Base-by-base conservation (phyloP, 768 basidiomycete genomes). In the Boletellus emodensis region DNA sequence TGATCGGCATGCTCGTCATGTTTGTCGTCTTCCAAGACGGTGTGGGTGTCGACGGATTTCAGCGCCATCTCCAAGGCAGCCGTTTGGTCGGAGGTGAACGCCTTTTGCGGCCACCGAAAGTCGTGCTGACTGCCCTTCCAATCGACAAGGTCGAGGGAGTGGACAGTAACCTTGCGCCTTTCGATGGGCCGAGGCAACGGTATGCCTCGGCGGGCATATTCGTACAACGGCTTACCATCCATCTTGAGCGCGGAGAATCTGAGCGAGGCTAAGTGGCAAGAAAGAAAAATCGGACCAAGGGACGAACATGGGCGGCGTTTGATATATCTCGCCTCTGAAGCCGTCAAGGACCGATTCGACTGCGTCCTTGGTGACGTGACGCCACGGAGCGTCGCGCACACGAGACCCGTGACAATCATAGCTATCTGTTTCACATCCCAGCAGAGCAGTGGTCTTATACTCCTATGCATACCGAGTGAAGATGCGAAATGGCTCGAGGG, bases 171-270 rank as follows among this genome's bases (percentile, higher is more conserved):
- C 55, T 81, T 77, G 11, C 96, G 86, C 43, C 85, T 68, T 60
- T 94, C 91, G 53, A 99, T 94, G n/a, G 95, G 89, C 9, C 94
- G 84, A 30, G 96, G 96, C 14, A 99, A 79, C 0, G 94, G 91
- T 38, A 86, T 89, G 8, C 89, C 89, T 62, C 86, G 78, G 3
- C 96, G 83, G 17, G 96, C 96, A 63, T 98, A 99, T 60, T 98
- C 94, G 66, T 98, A 92, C 33, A 98, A 68, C 0, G 92, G 92
- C 67, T 81, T 90, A 1, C 96, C 96, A 57, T 98, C 94, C 94
- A 98, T 98, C 70, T 98, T 98, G 33, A 98, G 76, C 2, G 96
- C 96, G 10, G 96, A 98, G 71, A 94, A 99, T 64, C 95, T 97
- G 63, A 26, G 7, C 43, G 37, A 48, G 39, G 51, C 46, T 50